Evolutionary conservation across 441 rosid species (phyloP).

Genomic region (Biscutella laevigata): DNA sequence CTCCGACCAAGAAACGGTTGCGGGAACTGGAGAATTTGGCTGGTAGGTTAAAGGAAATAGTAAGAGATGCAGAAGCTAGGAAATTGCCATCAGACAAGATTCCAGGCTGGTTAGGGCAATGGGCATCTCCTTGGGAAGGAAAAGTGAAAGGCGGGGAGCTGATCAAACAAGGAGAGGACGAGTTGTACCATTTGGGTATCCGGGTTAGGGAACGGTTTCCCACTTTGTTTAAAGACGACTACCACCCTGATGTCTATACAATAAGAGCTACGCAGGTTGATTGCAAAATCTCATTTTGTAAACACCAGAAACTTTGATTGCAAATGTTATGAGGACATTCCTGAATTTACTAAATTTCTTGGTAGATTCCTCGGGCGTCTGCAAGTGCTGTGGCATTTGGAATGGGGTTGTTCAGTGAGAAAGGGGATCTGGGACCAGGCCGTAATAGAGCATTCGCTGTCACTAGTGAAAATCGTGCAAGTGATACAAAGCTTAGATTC

Average conservation of each 20-base stretch:
- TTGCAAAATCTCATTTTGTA: neutral
- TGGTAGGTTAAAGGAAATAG: constrained; percentile 44
- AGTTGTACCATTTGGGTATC: constrained; percentile 66
- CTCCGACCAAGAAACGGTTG: constrained; percentile 83
- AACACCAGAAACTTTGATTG: neutral
- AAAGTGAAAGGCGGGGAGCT: constrained; percentile 81
- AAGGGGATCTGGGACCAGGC: constrained; percentile 81
- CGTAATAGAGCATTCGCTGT: constrained; percentile 73
- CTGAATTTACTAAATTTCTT: constrained; percentile 1
- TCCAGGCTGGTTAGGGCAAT: constrained; percentile 65
- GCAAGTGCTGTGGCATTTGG: constrained; percentile 99
- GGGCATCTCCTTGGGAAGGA: constrained; percentile 84
- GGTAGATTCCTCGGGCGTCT: constrained; percentile 83
- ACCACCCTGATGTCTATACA: constrained; percentile 82
- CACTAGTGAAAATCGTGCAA: constrained; percentile 84
- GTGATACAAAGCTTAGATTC: constrained; percentile 72
- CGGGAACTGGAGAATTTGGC: constrained; percentile 62
- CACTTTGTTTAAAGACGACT: constrained; percentile 55
- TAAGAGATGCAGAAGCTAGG: constrained; percentile 47
- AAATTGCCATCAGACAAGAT: constrained; percentile 33
- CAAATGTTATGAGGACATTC: neutral
- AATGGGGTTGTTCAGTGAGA: constrained; percentile 76
- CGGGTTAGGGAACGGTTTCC: constrained; percentile 69
- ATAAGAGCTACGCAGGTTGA: constrained; percentile 76
- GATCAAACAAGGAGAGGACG: constrained; percentile 66